Base-by-base conservation (phyloP, 768 basidiomycete genomes). In the Leccinum uliginosum region DNA sequence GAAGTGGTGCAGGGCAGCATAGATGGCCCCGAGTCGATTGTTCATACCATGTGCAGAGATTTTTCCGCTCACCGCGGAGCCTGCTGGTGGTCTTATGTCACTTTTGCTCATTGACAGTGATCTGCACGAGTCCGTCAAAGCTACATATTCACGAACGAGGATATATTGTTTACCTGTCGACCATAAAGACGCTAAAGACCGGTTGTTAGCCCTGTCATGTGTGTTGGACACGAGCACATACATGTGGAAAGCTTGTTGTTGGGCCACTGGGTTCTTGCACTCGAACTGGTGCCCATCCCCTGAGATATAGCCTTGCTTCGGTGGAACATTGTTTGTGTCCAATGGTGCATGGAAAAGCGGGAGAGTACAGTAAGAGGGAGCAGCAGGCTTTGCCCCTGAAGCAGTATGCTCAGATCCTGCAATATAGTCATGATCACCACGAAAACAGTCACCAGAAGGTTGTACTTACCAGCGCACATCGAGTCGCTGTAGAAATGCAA, bases 11-110 rank as follows among this genome's bases (percentile, higher is more conserved):
- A 85, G 59, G 1, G 83, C 75, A 4, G 80, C 76, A 30, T 78
- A 80, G 3, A 83, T 84, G 0, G 83, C 82, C 1, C 84, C 84
- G 10, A 83, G 73, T n/a, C 84, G 70, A 62, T 86, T 79, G 51
- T 80, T 67, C 51, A 44, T 21, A 30, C 52, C 52, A 24, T 34
- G 7, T 5, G 2, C 19, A 14, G 14, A 19, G n/a, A 53, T 45
- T 45, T 59, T 61, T 10, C 52, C 45, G 0, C 67, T 69, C 1
- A 61, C 71, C 3, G 79, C 75, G 0, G 80, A 74, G 32, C 65
- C 66, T 0, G 57, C 53, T 1, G 78, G 70, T 0, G 83, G 84
- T 0, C 35, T 59, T 7, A 66, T 73, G 60, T 84, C 83, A 0
- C 1, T 15, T 1, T 0, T 6, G 1, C 6, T 7, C 84, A 85